Evolutionary conservation across 768 basidiomycete genomes (phyloP), one percentile per base, ranked within the genome.

Genomic region (Leucogyrophana mollusca): DNA sequence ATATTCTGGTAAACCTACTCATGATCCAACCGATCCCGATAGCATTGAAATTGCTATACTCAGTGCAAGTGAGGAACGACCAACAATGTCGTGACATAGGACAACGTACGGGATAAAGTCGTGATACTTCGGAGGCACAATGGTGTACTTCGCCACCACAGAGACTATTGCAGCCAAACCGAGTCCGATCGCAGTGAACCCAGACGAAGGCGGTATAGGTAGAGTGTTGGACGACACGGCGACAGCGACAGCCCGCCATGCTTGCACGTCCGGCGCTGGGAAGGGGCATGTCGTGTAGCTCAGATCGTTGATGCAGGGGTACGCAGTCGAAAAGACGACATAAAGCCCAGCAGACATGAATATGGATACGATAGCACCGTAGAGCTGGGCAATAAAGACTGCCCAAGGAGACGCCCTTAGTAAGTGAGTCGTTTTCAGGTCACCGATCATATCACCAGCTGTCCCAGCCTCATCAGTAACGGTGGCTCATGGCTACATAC

Each of bases 391-490:
- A 49, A 79, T 67, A 56, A 84, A 84, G 65, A 84, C 78, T 60
- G 79, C 78, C 45, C 65, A 72, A 33, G 83, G 83, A 54, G 81
- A 83, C 9, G 81, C 77, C 40, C 83, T 70, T 18, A 84, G 73
- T 47, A 85, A 77, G 59, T 83, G 83, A 50, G 80, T 80, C n/a
- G 84, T 80, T 66, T 85, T 83, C 54, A 85, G 60, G 59, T 85
- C 83, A 46, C 81, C 76, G 37, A 77, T 78, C 83, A 85, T 83
- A 58, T 85, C 84, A 23, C 73, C 56, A 20, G 79, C 72, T 64
- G 34, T 36, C 27, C 21, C 20, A 20, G 10, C 16, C 14, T 22
- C 32, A 25, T 45, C 25, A 17, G 14, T 20, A 11, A 32, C n/a
- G 24, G 32, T 23, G 9, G 18, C 25, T n/a, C n/a, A 43, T 41